A percentile compares a stretch with the other conserved stretches of the same genome.
phyloP scores from a whole-genome alignment of 2,329 filamentous ascomycete genomes.

The Hypomyces rosellus region DNA sequence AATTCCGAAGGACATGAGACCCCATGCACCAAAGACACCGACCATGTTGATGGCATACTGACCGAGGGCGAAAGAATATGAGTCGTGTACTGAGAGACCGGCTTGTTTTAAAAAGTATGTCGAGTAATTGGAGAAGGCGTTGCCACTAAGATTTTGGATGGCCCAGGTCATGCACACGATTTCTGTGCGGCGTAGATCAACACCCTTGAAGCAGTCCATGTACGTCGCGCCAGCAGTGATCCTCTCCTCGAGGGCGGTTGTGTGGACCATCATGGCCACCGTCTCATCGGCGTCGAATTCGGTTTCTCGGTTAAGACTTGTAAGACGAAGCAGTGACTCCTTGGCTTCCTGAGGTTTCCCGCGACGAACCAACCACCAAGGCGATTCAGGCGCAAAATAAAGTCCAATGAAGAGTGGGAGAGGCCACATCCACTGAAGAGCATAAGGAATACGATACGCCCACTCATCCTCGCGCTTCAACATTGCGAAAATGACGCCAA shows the following conservation, averaged over 20 bases:
- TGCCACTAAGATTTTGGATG: slow-evolving; percentile 58
- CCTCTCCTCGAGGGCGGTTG: slow-evolving; percentile 70
- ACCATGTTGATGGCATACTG: slow-evolving; percentile 69
- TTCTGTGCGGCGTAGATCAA: slow-evolving; percentile 70
- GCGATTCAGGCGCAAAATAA: slow-evolving; percentile 62
- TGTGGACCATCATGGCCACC: slow-evolving; percentile 88
- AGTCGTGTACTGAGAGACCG: slow-evolving; percentile 43
- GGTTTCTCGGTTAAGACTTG: slow-evolving; percentile 55
- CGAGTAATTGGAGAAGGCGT: slow-evolving; percentile 59
- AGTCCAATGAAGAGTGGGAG: slow-evolving; percentile 60
- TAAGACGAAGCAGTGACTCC: slow-evolving; percentile 57
- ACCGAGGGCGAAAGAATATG: slow-evolving; percentile 57
- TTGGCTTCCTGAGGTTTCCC: slow-evolving; percentile 61
- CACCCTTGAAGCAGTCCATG: slow-evolving; percentile 76
- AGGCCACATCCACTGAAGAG: slow-evolving; percentile 74
- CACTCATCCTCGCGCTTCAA: slow-evolving; percentile 59
- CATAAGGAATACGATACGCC: slow-evolving; percentile 65
- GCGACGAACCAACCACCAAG: slow-evolving; percentile 70
- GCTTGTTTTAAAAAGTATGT: slow-evolving; percentile 58
- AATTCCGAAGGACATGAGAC: slow-evolving; percentile 66
- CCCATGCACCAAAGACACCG: slow-evolving; percentile 77
- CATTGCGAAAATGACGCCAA: slow-evolving; percentile 67
- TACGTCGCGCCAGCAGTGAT: slow-evolving; percentile 71
- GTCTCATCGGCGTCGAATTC: slow-evolving; percentile 79
- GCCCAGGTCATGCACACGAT: slow-evolving; percentile 60